Base-by-base conservation (phyloP, 176 grass and related monocot species). In the Bothriochloa decipiens region DNA sequence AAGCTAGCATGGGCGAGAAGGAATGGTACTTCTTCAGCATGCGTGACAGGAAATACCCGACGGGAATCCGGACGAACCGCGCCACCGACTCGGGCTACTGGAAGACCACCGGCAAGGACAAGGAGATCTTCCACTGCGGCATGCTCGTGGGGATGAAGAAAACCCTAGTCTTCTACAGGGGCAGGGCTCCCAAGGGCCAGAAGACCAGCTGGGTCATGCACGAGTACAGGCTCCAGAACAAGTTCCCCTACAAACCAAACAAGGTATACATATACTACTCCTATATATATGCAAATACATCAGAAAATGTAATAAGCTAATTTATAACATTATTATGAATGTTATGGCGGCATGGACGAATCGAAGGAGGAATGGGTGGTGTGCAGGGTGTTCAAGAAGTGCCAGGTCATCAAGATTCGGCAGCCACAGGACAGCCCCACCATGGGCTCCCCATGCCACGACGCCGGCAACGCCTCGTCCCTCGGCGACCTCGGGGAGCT, bases 171-270 rank as follows among this genome's bases (percentile, higher is more conserved):
- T 95, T 95, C 85, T 95, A 95, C 85, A 70, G 88, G 25, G 92
- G 92, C 0, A 86, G 92, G n/a, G 92, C 92, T 17, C 92, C 92
- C 61, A 95, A 90, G 70, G 92, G 92, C 12, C 90, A 86, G 78
- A 95, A 95, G 85, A 90, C 92, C 71, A 95, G 88, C 88, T 95
- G 92, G 92, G 92, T 95, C 64, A 95, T 95, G 92, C 92, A 95
- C 68, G 92, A 95, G 85, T 95, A 92, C 73, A 88, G 92, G 74
- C 88, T 92, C 68, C 92, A 94, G 63, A 86, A 77, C 81, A 94
- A 94, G 61, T 94, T 92, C 74, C 87, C 90, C 32, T 94, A 94
- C 84, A 94, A 86, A 81, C 92, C 92, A 6, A 86, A 79, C 82
- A 94, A 94, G 79, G 92, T 94, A 84, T 8, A 61, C 91, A 84